Evolutionary conservation across 169 alveolate species (phyloP).

Genomic region (Perkinsus chesapeaki): DNA sequence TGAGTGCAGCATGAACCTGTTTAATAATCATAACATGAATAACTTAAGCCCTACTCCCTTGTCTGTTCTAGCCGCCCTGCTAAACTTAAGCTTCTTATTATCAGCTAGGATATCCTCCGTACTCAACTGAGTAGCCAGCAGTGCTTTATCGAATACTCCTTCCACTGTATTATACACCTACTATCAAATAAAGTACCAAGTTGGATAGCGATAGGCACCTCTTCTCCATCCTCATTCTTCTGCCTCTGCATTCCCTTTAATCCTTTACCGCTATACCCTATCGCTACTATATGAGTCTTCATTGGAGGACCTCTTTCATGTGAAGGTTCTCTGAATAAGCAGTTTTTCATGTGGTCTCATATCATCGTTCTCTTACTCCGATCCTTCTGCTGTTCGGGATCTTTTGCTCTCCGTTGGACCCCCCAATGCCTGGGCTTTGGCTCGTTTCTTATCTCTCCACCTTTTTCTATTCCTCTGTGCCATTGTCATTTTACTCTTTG

Average conservation of each 20-base stretch:
- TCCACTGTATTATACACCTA: background rate
- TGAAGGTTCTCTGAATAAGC: background rate
- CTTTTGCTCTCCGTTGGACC: background rate
- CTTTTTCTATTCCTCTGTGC: background rate
- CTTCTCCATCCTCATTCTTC: slow-evolving; percentile 22
- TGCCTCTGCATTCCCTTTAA: slow-evolving; percentile 37
- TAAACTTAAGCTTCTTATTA: slow-evolving; percentile 23
- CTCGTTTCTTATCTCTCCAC: background rate
- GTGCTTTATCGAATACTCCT: background rate
- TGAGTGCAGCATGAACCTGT: background rate
- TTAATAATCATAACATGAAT: background rate
- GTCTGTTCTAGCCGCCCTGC: slow-evolving; percentile 35
- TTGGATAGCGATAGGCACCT: background rate
- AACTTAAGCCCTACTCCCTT: slow-evolving; percentile 16
- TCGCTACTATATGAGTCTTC: slow-evolving; percentile 23
- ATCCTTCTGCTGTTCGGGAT: background rate
- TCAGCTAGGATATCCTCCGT: background rate
- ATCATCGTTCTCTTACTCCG: background rate
- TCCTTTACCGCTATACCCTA: slow-evolving; percentile 30
- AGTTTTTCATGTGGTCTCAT: background rate
- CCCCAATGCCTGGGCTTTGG: background rate
- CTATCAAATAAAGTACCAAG: background rate
- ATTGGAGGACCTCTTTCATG: slow-evolving; percentile 14
- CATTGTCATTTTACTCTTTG: background rate
- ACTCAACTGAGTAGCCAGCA: background rate